A percentile compares a stretch with the other conserved stretches of the same genome.
phyloP scores from a whole-genome alignment of 306 rosid genomes.

The Potentilla sterilis region DNA sequence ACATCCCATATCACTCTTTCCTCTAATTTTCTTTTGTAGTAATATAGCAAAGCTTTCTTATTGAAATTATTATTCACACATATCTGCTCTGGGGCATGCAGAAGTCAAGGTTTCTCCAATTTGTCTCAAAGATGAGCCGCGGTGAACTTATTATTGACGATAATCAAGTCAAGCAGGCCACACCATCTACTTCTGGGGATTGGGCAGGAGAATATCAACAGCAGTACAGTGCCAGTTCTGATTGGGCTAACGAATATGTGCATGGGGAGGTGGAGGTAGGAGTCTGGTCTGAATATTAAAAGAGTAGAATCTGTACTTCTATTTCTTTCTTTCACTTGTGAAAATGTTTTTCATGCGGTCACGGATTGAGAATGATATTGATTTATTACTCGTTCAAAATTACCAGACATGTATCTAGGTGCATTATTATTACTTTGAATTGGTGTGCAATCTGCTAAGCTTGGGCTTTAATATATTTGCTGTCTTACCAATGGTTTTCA shows the following conservation, averaged over 20 bases:
- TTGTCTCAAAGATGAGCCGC: constrained; percentile 96
- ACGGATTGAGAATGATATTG: background rate
- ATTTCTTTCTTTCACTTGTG: background rate
- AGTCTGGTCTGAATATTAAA: constrained; percentile 12
- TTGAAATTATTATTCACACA: background rate
- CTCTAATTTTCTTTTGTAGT: background rate
- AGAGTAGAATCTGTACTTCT: constrained; percentile 8
- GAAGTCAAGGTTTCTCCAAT: constrained; percentile 95
- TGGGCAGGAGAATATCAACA: constrained; percentile 88
- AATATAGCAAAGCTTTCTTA: background rate
- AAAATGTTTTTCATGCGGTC: background rate
- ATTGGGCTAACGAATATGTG: constrained; percentile 88
- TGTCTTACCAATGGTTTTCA: constrained; percentile 40
- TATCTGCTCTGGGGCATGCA: constrained; percentile 34
- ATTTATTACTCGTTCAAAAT: background rate
- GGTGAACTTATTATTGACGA: constrained; percentile 90
- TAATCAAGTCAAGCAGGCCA: constrained; percentile 76
- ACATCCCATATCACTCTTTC: background rate
- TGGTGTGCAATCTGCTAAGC: background rate
- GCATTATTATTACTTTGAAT: background rate
- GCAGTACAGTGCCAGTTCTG: constrained; percentile 48
- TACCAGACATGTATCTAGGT: background rate
- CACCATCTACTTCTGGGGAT: constrained; percentile 62
- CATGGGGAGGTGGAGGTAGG: constrained; percentile 34
- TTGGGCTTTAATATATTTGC: background rate